These are phyloP conservation scores for Amphibolis antarctica DNA, from an alignment of 106 monocot genomes.

Conservation along the genomic window DNA sequence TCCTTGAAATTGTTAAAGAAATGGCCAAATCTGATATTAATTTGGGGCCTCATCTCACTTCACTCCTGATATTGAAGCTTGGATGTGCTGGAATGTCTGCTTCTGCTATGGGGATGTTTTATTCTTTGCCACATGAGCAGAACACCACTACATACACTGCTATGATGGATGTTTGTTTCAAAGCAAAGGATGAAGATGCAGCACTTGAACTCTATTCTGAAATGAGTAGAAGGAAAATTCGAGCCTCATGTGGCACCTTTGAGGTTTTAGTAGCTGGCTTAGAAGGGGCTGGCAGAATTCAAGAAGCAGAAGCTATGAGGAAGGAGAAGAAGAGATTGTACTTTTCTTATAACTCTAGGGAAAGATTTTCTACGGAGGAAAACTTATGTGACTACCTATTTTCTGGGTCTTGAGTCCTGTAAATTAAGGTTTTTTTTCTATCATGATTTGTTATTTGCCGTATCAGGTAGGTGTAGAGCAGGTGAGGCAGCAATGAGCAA, in stretches of 20 bases:
- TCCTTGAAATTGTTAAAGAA: conserved; percentile 46
- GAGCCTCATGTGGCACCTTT: conserved; percentile 42
- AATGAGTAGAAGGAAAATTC: conserved; percentile 42
- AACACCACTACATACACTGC: conserved; percentile 54
- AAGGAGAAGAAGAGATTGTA: conserved; percentile 48
- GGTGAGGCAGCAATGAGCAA: too few species aligned
- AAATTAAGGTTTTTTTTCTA: too few species aligned
- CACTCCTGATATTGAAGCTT: conserved; percentile 43
- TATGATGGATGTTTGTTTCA: conserved; percentile 51
- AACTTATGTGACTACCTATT: conserved; percentile 52
- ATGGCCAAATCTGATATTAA: conserved; percentile 30
- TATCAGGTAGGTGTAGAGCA: too few species aligned
- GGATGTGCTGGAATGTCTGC: conserved; percentile 36
- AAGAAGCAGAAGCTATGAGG: conserved; percentile 39
- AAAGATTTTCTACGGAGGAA: conserved; percentile 26
- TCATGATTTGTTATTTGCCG: too few species aligned
- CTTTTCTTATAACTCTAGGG: conserved; percentile 8
- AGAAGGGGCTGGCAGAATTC: conserved; percentile 33
- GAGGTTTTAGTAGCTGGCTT: conserved; percentile 49
- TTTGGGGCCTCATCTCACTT: conserved; percentile 49
- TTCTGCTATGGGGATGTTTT: conserved; percentile 36
- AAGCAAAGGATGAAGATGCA: conserved; percentile 33
- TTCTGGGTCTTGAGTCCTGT: not conserved
- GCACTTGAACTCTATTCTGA: conserved; percentile 36
- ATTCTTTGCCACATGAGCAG: conserved; percentile 28